These are phyloP conservation scores for Candolleomyces eurysporus DNA, from an alignment of 768 basidiomycete genomes.

Conservation along the genomic window DNA sequence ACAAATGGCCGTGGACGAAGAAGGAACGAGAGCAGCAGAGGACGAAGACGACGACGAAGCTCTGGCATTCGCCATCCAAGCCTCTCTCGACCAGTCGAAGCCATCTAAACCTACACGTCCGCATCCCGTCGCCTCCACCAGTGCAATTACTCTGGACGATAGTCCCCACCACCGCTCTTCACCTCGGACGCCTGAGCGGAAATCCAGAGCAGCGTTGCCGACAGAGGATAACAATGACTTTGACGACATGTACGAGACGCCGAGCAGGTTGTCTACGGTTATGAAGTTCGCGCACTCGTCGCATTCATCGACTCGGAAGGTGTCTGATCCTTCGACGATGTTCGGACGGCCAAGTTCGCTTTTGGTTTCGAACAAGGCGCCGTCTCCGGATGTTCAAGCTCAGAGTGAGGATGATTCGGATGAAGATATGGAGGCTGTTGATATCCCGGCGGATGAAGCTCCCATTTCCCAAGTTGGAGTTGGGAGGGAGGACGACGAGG, in stretches of 20 bases:
- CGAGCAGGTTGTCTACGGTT: constrained; percentile 12
- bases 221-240: constrained; percentile 18
- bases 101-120: not conserved
- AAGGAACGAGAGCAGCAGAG: constrained; percentile 15
- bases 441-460: not conserved
- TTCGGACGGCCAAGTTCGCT: constrained; percentile 8
- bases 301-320: not conserved
- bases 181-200: constrained; percentile 1
- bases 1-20: constrained; percentile 10
- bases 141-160: constrained; percentile 4
- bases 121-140: constrained; percentile 12
- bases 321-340: not conserved
- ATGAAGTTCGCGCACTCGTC: constrained; percentile 12
- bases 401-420: constrained; percentile 19
- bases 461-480: too few relatives aligned
- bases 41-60: constrained; percentile 45
- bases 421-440: constrained; percentile 35
- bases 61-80: constrained; percentile 59
- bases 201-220: not conserved
- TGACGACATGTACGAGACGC: constrained; percentile 9
- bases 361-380: not conserved
- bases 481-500: too few relatives aligned
- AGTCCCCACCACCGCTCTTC: not conserved
- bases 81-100: constrained; percentile 47
- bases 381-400: not conserved